phyloP scores from a whole-genome alignment of 2,329 filamentous ascomycete genomes.

The Hypoxylon sp. region DNA sequence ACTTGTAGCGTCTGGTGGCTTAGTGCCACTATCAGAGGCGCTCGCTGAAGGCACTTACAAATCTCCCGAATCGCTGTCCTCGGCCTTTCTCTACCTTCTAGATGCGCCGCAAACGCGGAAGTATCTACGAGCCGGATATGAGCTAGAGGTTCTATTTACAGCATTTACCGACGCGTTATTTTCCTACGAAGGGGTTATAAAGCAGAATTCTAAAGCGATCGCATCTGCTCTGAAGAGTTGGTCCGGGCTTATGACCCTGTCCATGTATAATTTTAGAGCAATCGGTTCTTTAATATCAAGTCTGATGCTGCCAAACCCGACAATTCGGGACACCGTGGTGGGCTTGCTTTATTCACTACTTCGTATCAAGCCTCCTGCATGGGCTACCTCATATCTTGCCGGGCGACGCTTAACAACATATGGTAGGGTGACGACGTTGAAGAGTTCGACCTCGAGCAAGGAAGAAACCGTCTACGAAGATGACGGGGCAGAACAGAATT shows the following conservation, averaged over 20 bases:
- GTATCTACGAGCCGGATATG: slow-evolving; percentile 88
- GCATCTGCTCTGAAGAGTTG: slow-evolving; percentile 92
- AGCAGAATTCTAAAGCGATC: slow-evolving; percentile 93
- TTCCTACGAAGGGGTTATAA: slow-evolving; percentile 74
- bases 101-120: slow-evolving; percentile 86
- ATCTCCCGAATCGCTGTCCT: slow-evolving; percentile 88
- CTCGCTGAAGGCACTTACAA: slow-evolving; percentile 92
- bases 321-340: slow-evolving; percentile 81
- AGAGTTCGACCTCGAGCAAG: slow-evolving; percentile 67
- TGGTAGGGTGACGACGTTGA: slow-evolving; percentile 90
- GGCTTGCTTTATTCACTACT: slow-evolving; percentile 86
- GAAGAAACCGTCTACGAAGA: slow-evolving; percentile 72
- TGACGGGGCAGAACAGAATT: slow-evolving; percentile 80
- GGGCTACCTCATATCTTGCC: slow-evolving; percentile 95
- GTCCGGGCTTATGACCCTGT: slow-evolving; percentile 90
- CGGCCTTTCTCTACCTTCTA: slow-evolving; percentile 89
- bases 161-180: slow-evolving; percentile 88
- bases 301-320: slow-evolving; percentile 69
- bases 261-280: slow-evolving; percentile 88
- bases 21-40: slow-evolving; percentile 90
- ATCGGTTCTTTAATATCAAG: slow-evolving; percentile 83
- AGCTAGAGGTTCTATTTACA: slow-evolving; percentile 90
- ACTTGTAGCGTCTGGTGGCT: slow-evolving; percentile 85
- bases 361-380: slow-evolving; percentile 92
- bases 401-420: slow-evolving; percentile 95